These are phyloP conservation scores for Biscogniauxia mediterranea DNA, from an alignment of 2,329 filamentous ascomycete species.

Conservation along the genomic window DNA sequence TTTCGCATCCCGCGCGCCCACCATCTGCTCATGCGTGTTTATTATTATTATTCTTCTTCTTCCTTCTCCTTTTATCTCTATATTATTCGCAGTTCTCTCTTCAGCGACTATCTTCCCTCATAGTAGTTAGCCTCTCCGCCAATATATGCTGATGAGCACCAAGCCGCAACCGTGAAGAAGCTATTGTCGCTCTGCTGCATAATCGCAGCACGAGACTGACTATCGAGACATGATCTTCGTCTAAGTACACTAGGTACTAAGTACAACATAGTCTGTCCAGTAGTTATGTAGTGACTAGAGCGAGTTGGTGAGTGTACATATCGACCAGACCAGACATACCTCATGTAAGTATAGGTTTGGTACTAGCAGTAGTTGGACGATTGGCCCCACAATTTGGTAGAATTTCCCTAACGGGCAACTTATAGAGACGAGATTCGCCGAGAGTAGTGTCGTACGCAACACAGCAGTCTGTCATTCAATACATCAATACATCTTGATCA, in stretches of 20 bases:
- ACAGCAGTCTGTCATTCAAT: background rate
- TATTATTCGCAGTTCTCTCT: background rate
- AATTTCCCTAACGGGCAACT: background rate
- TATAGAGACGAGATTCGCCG: background rate
- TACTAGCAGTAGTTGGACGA: background rate
- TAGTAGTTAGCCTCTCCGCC: background rate
- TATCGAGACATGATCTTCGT: background rate
- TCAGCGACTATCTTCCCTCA: background rate
- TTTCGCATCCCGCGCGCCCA: background rate
- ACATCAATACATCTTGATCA: too few species aligned
- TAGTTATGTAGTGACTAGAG: too few species aligned
- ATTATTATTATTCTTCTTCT: too few species aligned
- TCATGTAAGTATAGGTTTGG: too few species aligned
- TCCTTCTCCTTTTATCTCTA: too few species aligned
- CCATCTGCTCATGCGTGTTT: background rate
- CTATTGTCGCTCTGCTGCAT: background rate
- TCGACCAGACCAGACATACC: too few species aligned
- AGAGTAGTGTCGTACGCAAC: background rate
- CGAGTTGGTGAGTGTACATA: too few species aligned
- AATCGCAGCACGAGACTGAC: background rate
- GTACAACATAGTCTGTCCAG: too few species aligned
- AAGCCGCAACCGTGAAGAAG: background rate
- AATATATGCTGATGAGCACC: background rate
- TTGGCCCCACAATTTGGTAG: background rate
- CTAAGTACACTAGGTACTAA: background rate